Conservation (phyloP, 2,329 filamentous ascomycete genomes). For the Arthroderma sp. region DNA sequence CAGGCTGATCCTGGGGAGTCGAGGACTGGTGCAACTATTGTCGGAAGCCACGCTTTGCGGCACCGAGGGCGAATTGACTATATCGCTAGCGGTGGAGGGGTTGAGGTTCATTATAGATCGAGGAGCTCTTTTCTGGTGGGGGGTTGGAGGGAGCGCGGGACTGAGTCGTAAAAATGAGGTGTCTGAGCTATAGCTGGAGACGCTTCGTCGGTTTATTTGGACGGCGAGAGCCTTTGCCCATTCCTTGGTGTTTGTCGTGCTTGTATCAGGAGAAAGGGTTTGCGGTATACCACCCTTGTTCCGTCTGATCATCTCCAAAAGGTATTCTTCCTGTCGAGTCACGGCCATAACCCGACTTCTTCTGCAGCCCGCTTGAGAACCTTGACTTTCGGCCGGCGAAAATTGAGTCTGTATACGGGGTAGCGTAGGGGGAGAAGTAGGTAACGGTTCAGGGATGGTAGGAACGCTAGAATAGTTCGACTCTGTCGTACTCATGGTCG, state of each 20-base stretch:
- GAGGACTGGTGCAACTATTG: not conserved
- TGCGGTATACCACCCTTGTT: conserved; percentile 38
- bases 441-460: conserved; percentile 25
- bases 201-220: conserved; percentile 9
- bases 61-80: conserved; percentile 21
- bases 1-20: conserved; percentile 14
- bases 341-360: conserved; percentile 41
- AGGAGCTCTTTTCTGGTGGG: not conserved
- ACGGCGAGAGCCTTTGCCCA: conserved; percentile 9
- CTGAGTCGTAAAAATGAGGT: conserved; percentile 32
- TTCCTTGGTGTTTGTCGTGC: conserved; percentile 9
- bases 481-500: conserved; percentile 17
- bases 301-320: conserved; percentile 40
- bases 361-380: conserved; percentile 19
- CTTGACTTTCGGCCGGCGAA: conserved; percentile 6
- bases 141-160: conserved; percentile 21
- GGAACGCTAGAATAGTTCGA: conserved; percentile 24
- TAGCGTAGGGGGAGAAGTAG: conserved; percentile 7
- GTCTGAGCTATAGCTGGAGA: conserved; percentile 24
- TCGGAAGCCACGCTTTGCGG: conserved; percentile 16
- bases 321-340: conserved; percentile 41
- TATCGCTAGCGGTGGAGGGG: conserved; percentile 9
- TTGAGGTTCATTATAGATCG: conserved; percentile 20
- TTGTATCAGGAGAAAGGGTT: conserved; percentile 24
- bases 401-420: conserved; percentile 1